These are phyloP conservation scores for Akanthomyces muscarius DNA, from an alignment of 2,329 filamentous ascomycete species.

Conservation along the genomic window DNA sequence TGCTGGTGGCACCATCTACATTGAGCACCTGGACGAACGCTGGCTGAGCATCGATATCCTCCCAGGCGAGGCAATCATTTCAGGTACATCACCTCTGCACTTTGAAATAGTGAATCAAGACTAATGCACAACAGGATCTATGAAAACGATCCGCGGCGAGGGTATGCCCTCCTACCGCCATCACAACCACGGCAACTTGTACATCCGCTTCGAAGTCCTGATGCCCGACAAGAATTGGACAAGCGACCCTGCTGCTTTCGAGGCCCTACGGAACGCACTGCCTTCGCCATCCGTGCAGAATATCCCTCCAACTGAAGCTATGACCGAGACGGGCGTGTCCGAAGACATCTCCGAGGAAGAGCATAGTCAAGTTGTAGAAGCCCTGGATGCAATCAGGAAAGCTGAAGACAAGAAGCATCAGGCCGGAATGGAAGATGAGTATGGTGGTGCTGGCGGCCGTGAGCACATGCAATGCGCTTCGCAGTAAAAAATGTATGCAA, in stretches of 20 bases:
- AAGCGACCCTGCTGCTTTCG: conserved; percentile 64
- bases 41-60: conserved; percentile 93
- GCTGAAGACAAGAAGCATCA: too few species aligned
- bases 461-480: conserved; percentile 85
- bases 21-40: conserved; percentile 95
- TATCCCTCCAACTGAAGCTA: conserved; percentile 72
- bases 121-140: conserved; percentile 55
- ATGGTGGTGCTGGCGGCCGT: conserved; percentile 66
- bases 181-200: conserved; percentile 93
- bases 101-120: conserved; percentile 21
- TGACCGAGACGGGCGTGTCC: conserved; percentile 85
- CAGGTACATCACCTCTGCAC: conserved; percentile 57
- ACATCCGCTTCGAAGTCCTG: conserved; percentile 96
- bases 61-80: conserved; percentile 90
- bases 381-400: conserved; percentile 27
- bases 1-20: conserved; percentile 82
- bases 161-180: conserved; percentile 96
- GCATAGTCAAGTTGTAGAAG: conserved; percentile 64
- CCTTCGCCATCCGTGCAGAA: conserved; percentile 62
- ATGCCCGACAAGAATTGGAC: conserved; percentile 81
- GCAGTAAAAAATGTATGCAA: conserved; percentile 55
- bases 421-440: conserved; percentile 52
- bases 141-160: conserved; percentile 93
- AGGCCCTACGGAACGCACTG: conserved; percentile 78
- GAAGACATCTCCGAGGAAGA: conserved; percentile 74